Conservation (phyloP, 192 early-diverging fungal genomes). For the Podila epigama region DNA sequence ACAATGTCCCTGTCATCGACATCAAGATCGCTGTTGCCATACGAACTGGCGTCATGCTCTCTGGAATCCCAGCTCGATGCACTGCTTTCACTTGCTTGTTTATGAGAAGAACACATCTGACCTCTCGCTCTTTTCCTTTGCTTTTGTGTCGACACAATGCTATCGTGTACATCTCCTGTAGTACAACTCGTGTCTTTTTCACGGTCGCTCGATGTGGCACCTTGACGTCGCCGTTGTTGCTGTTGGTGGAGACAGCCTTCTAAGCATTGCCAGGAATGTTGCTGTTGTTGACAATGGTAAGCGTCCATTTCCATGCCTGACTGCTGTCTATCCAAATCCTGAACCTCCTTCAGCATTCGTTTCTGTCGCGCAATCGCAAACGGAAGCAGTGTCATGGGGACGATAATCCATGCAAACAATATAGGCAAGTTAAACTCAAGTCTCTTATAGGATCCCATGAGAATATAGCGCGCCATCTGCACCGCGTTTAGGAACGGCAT, state of each 20-base stretch:
- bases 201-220: not conserved
- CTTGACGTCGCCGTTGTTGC: not conserved
- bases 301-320: not conserved
- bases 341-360: slow-evolving; percentile 16
- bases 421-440: slow-evolving; percentile 49
- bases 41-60: not conserved
- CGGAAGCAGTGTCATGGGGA: slow-evolving; percentile 32
- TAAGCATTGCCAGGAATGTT: not conserved
- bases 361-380: slow-evolving; percentile 43
- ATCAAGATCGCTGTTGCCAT: not conserved
- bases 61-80: not conserved
- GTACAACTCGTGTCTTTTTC: too few relatives aligned
- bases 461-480: slow-evolving; percentile 43
- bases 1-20: not conserved
- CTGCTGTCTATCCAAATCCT: slow-evolving; percentile 4
- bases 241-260: not conserved
- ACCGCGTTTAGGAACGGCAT: slow-evolving; percentile 60
- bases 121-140: too few relatives aligned
- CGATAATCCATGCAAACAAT: slow-evolving; percentile 50
- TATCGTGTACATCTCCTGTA: too few relatives aligned
- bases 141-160: too few relatives aligned
- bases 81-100: too few relatives aligned
- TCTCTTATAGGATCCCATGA: slow-evolving; percentile 51
- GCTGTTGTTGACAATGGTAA: slow-evolving; percentile 1
- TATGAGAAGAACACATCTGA: too few relatives aligned